A percentile compares a stretch with the other conserved stretches of the same genome.
Conservation (phyloP, 371 early-diverging fungal genomes). For the Globomyces sp. region DNA sequence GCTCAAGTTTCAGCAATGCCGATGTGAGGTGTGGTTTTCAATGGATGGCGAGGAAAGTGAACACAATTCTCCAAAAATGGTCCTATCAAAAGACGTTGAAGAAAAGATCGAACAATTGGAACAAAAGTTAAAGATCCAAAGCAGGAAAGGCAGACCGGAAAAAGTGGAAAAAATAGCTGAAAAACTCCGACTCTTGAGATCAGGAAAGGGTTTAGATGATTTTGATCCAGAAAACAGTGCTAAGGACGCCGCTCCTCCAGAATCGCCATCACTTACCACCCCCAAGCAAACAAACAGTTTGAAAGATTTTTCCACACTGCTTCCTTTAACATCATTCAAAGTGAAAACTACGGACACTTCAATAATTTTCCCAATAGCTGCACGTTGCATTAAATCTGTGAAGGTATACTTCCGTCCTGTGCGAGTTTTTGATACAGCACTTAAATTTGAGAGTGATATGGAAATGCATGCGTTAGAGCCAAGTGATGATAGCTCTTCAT, state of each 20-base stretch:
- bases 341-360: constrained; percentile 67
- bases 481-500: constrained; percentile 10
- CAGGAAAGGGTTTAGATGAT: constrained; percentile 24
- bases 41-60: constrained; percentile 56
- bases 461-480: background rate
- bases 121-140: constrained; percentile 96
- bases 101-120: constrained; percentile 94
- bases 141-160: constrained; percentile 84
- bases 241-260: background rate
- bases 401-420: constrained; percentile 42
- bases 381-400: constrained; percentile 69
- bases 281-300: background rate
- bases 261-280: background rate
- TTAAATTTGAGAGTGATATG: background rate
- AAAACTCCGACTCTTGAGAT: constrained; percentile 60
- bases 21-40: constrained; percentile 66
- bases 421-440: background rate
- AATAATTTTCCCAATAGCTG: constrained; percentile 73
- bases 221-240: constrained; percentile 1
- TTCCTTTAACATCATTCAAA: constrained; percentile 25
- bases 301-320: background rate
- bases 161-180: constrained; percentile 84
- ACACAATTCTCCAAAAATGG: constrained; percentile 39
- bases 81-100: constrained; percentile 70
- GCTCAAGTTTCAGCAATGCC: constrained; percentile 58